Conservation (phyloP, 192 early-diverging fungal genomes). For the Coemansia umbellata region DNA sequence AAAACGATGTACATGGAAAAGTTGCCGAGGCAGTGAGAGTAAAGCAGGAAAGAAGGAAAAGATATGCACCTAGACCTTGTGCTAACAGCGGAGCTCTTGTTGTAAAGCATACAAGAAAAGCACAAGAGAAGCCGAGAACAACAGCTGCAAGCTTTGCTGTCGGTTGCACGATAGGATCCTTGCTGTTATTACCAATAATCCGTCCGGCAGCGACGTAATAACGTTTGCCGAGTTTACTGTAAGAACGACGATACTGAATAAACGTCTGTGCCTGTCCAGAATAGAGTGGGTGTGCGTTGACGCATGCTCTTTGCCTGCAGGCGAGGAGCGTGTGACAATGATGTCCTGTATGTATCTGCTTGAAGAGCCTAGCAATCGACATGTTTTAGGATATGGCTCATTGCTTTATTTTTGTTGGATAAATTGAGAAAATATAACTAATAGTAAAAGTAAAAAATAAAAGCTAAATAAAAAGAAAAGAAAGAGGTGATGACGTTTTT, state of each 20-base stretch:
- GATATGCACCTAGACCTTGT: constrained; percentile 22
- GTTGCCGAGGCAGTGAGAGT: background rate
- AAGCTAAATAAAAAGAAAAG: too few species aligned
- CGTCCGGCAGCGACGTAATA: background rate
- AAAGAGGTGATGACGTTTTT: too few species aligned
- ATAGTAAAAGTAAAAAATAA: background rate
- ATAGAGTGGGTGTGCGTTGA: background rate
- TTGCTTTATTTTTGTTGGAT: constrained; percentile 1
- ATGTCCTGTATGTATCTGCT: constrained; percentile 30
- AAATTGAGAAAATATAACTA: too few species aligned
- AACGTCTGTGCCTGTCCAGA: constrained; percentile 1
- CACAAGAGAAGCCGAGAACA: constrained; percentile 1
- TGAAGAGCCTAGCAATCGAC: constrained; percentile 20
- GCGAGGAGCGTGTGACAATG: constrained; percentile 15
- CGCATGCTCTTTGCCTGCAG: constrained; percentile 2
- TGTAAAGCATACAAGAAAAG: constrained; percentile 2
- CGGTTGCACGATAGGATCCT: background rate
- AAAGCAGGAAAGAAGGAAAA: background rate
- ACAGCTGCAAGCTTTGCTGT: background rate
- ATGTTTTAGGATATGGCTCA: background rate
- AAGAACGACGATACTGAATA: constrained; percentile 1
- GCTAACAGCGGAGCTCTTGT: constrained; percentile 15
- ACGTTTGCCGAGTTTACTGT: background rate
- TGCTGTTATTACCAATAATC: constrained; percentile 1
- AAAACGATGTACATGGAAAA: too few species aligned